Evolutionary conservation across 768 basidiomycete genomes (phyloP), one percentile per base, ranked within the genome.

Genomic region (Panaeolus papilionaceus): DNA sequence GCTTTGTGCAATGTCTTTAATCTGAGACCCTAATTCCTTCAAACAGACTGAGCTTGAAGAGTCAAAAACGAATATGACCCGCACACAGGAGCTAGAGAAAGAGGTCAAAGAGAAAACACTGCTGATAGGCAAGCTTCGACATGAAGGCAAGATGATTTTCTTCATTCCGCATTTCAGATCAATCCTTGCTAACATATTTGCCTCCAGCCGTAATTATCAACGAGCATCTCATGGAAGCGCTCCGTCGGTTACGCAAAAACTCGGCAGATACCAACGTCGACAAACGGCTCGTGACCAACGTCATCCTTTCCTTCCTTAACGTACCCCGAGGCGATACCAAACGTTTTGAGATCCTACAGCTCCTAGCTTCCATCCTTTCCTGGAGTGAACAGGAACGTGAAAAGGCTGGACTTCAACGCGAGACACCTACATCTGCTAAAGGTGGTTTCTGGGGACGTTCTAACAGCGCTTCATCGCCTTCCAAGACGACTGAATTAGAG

Each of bases 141-240:
- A 99, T 73, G 97, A 99, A 86, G 89, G 96, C 96, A 69, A 39
- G 81, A 76, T 58, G 33, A 49, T 61, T 1, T 71, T 18, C 38
- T 63, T 42, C 20, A 38, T 33, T 23, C 26, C 23, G 38, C 16
- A 44, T 44, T 44, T 6, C 33, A 33, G 33, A 6, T 51, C 63
- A 45, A 23, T 23, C 38, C 16, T 26, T 58, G 51, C 68, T 71
- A 39, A 51, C 64, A 33, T 33, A 28, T n/a, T 39, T 9, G 44
- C 23, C 69, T 12, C 49, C 70, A 97, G 97, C 92, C 63, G 95
- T 99, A 14, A 97, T 98, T 67, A 90, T 96, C 76, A 99, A 99
- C 71, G 98, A 99, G 75, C 98, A 99, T 74, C 84, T 99, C 11
- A 98, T 96, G 73, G 97, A 99, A 78, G 98, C 98, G 3, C 87